A percentile compares a stretch with the other conserved stretches of the same genome.
Evolutionary conservation across 805 yeast genomes (phyloP).

Genomic region (Candida palmyrensis): DNA sequence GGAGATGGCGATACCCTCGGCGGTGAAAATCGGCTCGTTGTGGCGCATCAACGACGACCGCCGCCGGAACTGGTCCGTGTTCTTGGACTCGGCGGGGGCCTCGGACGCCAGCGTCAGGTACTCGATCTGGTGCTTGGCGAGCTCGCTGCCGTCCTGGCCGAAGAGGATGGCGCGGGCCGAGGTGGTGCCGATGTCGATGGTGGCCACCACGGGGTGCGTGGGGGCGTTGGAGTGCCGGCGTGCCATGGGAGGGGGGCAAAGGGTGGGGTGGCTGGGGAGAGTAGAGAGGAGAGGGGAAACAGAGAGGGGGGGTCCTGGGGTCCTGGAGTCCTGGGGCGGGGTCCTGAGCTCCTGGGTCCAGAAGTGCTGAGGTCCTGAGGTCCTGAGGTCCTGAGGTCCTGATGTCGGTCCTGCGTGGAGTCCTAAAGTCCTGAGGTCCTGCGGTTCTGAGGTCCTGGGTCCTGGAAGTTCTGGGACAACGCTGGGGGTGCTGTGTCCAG

Average conservation of each 20-base stretch:
- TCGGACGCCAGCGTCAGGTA: slow-evolving; percentile 69
- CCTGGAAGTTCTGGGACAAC: too few species aligned
- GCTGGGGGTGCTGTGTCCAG: too few species aligned
- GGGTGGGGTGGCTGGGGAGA: too few species aligned
- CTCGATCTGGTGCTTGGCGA: slow-evolving; percentile 88
- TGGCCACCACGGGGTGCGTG: slow-evolving; percentile 46
- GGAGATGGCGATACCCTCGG: slow-evolving; percentile 69
- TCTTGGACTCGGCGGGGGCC: slow-evolving; percentile 38
- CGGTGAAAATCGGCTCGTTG: slow-evolving; percentile 58
- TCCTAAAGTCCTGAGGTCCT: too few species aligned
- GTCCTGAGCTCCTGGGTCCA: too few species aligned
- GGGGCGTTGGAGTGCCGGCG: slow-evolving; percentile 42
- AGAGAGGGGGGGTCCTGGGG: too few species aligned
- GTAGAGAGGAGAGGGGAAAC: too few species aligned
- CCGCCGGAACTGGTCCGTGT: slow-evolving; percentile 42
- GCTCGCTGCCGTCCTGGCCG: slow-evolving; percentile 64
- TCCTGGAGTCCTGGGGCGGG: too few species aligned
- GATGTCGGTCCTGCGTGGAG: too few species aligned
- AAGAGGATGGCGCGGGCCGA: slow-evolving; percentile 86
- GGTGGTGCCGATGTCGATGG: slow-evolving; percentile 89
- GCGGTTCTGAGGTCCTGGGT: too few species aligned
- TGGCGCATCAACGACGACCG: slow-evolving; percentile 40
- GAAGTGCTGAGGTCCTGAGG: too few species aligned
- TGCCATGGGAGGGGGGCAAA: slow-evolving; percentile 22
- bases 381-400: too few species aligned